Percentiles rank a stretch among this genome's conserved stretches.
Evolutionary conservation across 2,329 filamentous ascomycete species (phyloP).

Genomic region (Daldinia sp.): DNA sequence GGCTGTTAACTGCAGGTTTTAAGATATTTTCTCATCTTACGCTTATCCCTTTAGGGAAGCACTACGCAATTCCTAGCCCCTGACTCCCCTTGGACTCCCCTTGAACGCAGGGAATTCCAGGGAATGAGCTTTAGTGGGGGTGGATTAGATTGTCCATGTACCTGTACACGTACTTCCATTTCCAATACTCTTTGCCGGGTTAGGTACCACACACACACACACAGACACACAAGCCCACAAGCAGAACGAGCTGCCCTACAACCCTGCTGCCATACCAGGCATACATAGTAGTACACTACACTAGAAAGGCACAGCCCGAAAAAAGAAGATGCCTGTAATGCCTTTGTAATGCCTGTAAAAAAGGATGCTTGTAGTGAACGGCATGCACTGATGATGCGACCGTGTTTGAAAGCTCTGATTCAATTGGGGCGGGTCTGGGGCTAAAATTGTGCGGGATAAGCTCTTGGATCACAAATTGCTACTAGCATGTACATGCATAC

Average conservation of each 20-base stretch:
- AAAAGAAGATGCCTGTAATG: not conserved
- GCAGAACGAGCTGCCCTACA: not conserved
- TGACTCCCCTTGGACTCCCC: constrained; percentile 25
- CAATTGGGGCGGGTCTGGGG: constrained; percentile 35
- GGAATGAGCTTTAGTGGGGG: constrained; percentile 33
- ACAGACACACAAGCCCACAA: too few relatives aligned
- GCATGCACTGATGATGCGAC: constrained; percentile 33
- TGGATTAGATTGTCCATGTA: constrained; percentile 12
- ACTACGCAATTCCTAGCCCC: constrained; percentile 32
- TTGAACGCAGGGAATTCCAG: constrained; percentile 34
- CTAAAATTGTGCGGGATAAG: constrained; percentile 38
- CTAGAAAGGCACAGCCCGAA: not conserved
- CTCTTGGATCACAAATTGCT: constrained; percentile 8
- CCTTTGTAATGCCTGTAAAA: too few relatives aligned
- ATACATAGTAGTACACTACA: too few relatives aligned
- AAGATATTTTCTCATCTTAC: constrained; percentile 6
- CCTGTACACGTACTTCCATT: constrained; percentile 4
- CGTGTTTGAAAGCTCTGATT: constrained; percentile 33
- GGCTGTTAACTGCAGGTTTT: constrained; percentile 30
- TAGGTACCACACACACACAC: not conserved
- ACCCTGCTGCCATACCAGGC: too few relatives aligned
- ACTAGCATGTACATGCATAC: not conserved
- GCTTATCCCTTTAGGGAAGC: constrained; percentile 17
- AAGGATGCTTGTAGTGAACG: constrained; percentile 15
- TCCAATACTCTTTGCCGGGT: not conserved